These are phyloP conservation scores for Hypoxylon sp. DNA, from an alignment of 2,329 filamentous ascomycete species.

Conservation along the genomic window DNA sequence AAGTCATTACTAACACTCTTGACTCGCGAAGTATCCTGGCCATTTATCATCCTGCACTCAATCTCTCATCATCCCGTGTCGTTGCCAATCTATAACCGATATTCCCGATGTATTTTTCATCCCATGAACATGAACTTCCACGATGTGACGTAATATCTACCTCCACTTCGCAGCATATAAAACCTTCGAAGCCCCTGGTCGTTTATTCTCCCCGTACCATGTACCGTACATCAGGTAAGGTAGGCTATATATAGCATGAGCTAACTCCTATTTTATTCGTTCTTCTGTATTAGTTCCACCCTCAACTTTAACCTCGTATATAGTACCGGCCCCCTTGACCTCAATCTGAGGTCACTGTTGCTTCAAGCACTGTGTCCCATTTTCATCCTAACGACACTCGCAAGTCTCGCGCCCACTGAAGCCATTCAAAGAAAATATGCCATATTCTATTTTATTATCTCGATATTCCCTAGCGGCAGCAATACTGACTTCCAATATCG, in stretches of 20 bases:
- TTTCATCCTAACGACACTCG: neutral
- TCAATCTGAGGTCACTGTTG: neutral
- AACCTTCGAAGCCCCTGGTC: neutral
- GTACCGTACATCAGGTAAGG: too few species aligned
- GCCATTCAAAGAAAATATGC: slow-evolving; percentile 1
- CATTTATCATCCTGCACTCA: too few species aligned
- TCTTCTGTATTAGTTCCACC: neutral
- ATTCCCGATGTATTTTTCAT: neutral
- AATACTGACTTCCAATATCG: slow-evolving; percentile 50
- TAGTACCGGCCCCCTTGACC: neutral
- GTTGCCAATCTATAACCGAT: neutral
- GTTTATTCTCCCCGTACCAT: too few species aligned
- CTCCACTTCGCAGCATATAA: neutral
- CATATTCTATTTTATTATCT: slow-evolving; percentile 17
- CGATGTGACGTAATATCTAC: too few species aligned
- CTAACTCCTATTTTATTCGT: neutral
- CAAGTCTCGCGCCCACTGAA: neutral
- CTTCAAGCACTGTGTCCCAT: neutral
- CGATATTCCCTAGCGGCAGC: slow-evolving; percentile 41
- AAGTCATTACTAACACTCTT: too few species aligned
- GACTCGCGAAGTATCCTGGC: too few species aligned
- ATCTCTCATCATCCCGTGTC: too few species aligned
- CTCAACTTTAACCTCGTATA: neutral
- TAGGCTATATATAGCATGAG: neutral
- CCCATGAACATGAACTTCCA: too few species aligned